phyloP scores from a whole-genome alignment of 1,284 basidiomycete genomes.

The Sporisorium exsertum region DNA sequence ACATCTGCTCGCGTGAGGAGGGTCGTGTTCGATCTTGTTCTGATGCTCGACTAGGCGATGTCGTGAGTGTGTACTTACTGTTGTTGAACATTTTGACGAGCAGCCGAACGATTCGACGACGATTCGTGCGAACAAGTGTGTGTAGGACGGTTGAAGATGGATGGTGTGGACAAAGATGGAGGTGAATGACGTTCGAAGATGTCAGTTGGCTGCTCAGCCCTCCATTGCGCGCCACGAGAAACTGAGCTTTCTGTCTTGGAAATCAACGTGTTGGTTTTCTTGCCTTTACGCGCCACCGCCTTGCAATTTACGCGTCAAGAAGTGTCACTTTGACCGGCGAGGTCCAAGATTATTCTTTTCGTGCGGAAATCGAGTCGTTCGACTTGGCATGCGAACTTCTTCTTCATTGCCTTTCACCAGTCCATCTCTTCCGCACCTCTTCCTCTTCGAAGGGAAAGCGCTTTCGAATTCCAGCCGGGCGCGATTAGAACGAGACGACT shows the following conservation, averaged over 20 bases:
- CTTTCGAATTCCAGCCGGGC: neutral
- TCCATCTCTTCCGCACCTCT: neutral
- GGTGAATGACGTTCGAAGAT: neutral
- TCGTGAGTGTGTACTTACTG: constrained; percentile 15
- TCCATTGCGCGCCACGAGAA: constrained; percentile 1
- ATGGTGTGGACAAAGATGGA: constrained; percentile 10
- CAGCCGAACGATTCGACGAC: neutral
- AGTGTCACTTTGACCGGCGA: constrained; percentile 33
- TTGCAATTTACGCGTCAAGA: constrained; percentile 40
- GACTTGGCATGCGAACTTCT: neutral
- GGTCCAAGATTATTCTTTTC: too few species aligned
- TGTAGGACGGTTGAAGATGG: neutral
- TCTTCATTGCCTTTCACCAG: neutral
- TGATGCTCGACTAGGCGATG: neutral
- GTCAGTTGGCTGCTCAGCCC: constrained; percentile 1
- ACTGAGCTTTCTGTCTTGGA: constrained; percentile 26
- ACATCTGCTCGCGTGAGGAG: neutral
- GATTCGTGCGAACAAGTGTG: neutral
- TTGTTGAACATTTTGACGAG: constrained; percentile 45
- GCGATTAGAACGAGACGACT: neutral
- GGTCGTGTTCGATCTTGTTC: neutral
- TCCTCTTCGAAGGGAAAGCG: neutral
- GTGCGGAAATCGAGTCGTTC: constrained; percentile 17
- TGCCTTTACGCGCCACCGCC: constrained; percentile 4
- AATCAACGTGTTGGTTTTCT: constrained; percentile 34